A percentile compares a stretch with the other conserved stretches of the same genome.
These are phyloP conservation scores for Microbotryum saponariae DNA, from an alignment of 1,284 basidiomycete species.

Conservation along the genomic window DNA sequence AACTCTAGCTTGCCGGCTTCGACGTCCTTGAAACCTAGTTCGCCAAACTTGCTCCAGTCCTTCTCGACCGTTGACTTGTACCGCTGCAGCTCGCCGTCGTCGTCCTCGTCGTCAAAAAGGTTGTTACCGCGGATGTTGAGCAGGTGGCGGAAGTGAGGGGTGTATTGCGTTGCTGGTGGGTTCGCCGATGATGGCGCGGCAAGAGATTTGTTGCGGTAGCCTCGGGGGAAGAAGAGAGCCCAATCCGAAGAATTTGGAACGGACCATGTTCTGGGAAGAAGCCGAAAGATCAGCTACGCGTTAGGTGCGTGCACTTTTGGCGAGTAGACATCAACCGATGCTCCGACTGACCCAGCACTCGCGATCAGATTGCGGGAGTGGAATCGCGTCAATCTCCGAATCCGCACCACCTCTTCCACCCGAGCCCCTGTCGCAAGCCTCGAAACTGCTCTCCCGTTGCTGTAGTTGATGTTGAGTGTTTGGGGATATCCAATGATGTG, in stretches of 20 bases:
- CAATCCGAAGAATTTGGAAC: conserved; percentile 33
- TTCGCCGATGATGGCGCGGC: conserved; percentile 11
- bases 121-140: conserved; percentile 43
- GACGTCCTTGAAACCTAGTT: conserved; percentile 33
- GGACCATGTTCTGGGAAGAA: conserved; percentile 30
- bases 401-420: conserved; percentile 25
- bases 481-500: conserved; percentile 33
- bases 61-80: conserved; percentile 35
- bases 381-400: conserved; percentile 30
- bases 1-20: conserved; percentile 36
- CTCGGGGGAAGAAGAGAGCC: conserved; percentile 26
- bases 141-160: conserved; percentile 44
- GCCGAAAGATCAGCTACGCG: background rate
- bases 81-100: conserved; percentile 32
- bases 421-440: conserved; percentile 14
- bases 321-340: conserved; percentile 3
- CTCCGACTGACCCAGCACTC: conserved; percentile 18
- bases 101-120: conserved; percentile 35
- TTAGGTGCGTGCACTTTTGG: background rate
- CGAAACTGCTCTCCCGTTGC: background rate
- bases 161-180: conserved; percentile 19
- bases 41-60: conserved; percentile 37
- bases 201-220: conserved; percentile 10
- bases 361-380: conserved; percentile 34
- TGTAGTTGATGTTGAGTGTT: conserved; percentile 16